Conservation (phyloP, 2,329 filamentous ascomycete genomes). For the Coleophoma crateriformis region DNA sequence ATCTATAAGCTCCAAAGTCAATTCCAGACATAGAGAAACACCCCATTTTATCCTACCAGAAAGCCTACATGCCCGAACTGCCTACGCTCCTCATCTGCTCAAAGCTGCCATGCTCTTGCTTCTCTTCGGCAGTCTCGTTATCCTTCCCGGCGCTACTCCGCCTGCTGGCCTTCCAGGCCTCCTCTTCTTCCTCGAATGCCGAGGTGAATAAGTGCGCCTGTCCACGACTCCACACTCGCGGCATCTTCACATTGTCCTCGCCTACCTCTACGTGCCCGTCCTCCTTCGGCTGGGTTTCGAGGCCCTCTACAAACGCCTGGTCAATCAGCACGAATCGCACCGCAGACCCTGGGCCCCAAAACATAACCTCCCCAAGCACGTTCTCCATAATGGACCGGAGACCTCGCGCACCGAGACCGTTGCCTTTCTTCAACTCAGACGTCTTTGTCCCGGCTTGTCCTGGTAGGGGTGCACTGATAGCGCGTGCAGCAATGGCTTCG, state of each 20-base stretch:
- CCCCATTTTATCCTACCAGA: too few relatives aligned
- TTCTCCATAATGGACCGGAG: conserved; percentile 78
- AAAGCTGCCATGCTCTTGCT: conserved; percentile 12
- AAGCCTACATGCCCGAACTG: conserved; percentile 17
- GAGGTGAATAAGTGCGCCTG: conserved; percentile 65
- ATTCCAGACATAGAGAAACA: too few relatives aligned
- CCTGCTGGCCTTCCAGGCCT: conserved; percentile 11
- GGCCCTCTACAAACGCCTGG: conserved; percentile 36
- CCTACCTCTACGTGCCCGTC: conserved; percentile 54
- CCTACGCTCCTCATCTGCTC: conserved; percentile 19
- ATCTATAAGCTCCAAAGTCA: too few relatives aligned
- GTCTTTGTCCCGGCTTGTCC: neutral
- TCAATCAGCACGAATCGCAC: conserved; percentile 72
- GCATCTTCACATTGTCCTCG: conserved; percentile 36
- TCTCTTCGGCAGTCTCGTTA: conserved; percentile 2
- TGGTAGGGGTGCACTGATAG: conserved; percentile 6
- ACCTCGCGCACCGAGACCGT: conserved; percentile 75
- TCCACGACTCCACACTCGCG: conserved; percentile 61
- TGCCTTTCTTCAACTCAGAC: conserved; percentile 38
- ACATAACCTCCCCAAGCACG: conserved; percentile 74
- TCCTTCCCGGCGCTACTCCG: neutral
- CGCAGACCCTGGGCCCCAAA: conserved; percentile 58
- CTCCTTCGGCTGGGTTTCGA: neutral
- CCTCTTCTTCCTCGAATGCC: conserved; percentile 59
- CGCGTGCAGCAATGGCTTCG: conserved; percentile 65